Evolutionary conservation across 2,329 filamentous ascomycete species (phyloP), one percentile per base, ranked within the genome.

Genomic region (Fusarium incarnatum): DNA sequence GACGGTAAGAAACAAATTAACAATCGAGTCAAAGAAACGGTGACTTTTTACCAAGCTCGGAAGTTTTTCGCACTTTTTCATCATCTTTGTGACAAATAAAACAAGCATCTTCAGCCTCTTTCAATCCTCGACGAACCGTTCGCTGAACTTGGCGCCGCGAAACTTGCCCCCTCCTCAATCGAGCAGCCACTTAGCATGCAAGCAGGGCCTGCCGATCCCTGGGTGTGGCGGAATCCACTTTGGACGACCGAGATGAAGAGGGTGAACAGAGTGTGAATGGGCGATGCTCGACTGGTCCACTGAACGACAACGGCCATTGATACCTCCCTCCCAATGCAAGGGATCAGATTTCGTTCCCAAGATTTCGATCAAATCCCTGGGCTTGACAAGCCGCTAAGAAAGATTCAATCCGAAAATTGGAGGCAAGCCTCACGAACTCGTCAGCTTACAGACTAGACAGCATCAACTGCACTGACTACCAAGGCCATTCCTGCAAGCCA

Each of bases 191-290:
- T 69, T 46, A 70, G 57, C 60, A 40, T 42, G 47, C 56, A 61
- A 60, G 61, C 53, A 49, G 32, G 49, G 45, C 64, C 41, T 63
- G 68, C 49, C 56, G 68, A 74, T 75, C 70, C 65, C 53, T 64
- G 60, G 54, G 54, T 70, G 59, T 55, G 64, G 68, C 69, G 58
- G 67, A 54, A 67, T 50, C 73, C 71, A 70, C 71, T 73, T 66
- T 71, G 20, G 63, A 70, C 64, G 62, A 68, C 70, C 65, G 73
- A 75, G 70, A 75, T 74, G 70, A 74, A 68, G 57, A 70, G 60
- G 59, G 50, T 53, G 60, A 59, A 73, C 46, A 60, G 59, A 64
- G 60, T 55, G 46, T 53, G 62, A 60, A 73, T 48, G 65, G 57
- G 57, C 66, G 59, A 50, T 64, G 63, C 61, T 70, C 69, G 56